Base-by-base conservation (phyloP, 2,329 filamentous ascomycete species). In the Raffaelea arxii region DNA sequence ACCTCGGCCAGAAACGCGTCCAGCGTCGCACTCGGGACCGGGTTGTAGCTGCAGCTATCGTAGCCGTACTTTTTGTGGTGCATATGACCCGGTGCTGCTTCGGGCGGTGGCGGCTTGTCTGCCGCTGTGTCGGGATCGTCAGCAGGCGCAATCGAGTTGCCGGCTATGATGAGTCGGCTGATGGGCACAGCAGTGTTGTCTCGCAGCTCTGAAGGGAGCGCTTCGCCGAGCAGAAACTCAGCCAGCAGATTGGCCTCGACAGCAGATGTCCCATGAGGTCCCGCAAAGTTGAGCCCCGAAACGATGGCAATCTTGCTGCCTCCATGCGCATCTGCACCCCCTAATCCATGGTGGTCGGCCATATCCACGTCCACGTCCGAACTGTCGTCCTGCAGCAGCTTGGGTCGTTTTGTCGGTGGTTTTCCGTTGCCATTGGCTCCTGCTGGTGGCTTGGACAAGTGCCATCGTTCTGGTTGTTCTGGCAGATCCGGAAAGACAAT, bases 141-240 rank as follows among this genome's bases (percentile, higher is more conserved):
- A n/a, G 62, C 62, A 3, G 63, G 59, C 3, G 65, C 62, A 43
- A 97, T 80, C 2, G 89, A 94, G 65, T 97, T 91, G 36, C 92
- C 92, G 1, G 90, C 91, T 54, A 98, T 87, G 54, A 98, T 80
- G 19, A 98, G 76, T 16, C 91, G 79, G 50, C 83, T 87, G 53
- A 98, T 94, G 14, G 74, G 74, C 1, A 80, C 72, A n/a, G n/a
- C n/a, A n/a, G n/a, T n/a, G 3, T 80, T 67, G 24, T 74, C 68
- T 18, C 69, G 62, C 57, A 89, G 84, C 0, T 76, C 71, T 1
- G 66, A 62, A 0, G 77, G 69, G 4, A 85, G 66, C 0, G 82
- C 75, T 64, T 96, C 91, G 47, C 92, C 92, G 4, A 94, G 78
- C 6, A 98, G 77, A 58, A 84, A 97, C 62, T 98, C 91, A 12